Evolutionary conservation across 495 filamentous ascomycete species (phyloP).

Genomic region (Penicillium verhagenii): DNA sequence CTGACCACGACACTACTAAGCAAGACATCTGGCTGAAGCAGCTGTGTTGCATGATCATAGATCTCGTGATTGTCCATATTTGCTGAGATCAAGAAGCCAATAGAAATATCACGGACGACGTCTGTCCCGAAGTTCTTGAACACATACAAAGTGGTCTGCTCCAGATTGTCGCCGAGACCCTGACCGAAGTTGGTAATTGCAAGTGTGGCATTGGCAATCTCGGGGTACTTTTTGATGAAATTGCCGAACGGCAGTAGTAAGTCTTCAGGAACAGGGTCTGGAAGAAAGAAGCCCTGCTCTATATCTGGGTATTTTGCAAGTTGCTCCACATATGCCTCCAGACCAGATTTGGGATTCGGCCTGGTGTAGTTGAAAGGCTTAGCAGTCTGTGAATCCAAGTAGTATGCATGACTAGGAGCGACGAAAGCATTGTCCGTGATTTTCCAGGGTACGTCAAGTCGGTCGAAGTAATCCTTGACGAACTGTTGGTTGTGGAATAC

Average conservation of each 20-base stretch:
- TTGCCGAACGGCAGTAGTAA: constrained; percentile 48
- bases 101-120: constrained; percentile 15
- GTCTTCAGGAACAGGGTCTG: constrained; percentile 51
- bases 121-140: constrained; percentile 26
- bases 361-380: constrained; percentile 40
- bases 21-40: constrained; percentile 31
- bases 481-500: constrained; percentile 38
- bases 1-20: constrained; percentile 29
- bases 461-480: constrained; percentile 36
- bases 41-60: constrained; percentile 33
- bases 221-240: constrained; percentile 46
- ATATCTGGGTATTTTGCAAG: constrained; percentile 32
- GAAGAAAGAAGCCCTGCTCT: constrained; percentile 43
- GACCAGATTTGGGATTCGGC: constrained; percentile 23
- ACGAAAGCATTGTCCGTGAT: constrained; percentile 30
- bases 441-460: constrained; percentile 28
- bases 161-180: constrained; percentile 39
- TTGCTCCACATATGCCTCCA: constrained; percentile 36
- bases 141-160: constrained; percentile 27
- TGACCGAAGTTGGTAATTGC: constrained; percentile 30
- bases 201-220: constrained; percentile 23
- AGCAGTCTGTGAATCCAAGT: constrained; percentile 40
- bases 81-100: constrained; percentile 23
- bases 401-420: background rate
- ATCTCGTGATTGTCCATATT: constrained; percentile 40